phyloP scores from a whole-genome alignment of 805 yeast species.

The Tetrapisispora taiwanensis region DNA sequence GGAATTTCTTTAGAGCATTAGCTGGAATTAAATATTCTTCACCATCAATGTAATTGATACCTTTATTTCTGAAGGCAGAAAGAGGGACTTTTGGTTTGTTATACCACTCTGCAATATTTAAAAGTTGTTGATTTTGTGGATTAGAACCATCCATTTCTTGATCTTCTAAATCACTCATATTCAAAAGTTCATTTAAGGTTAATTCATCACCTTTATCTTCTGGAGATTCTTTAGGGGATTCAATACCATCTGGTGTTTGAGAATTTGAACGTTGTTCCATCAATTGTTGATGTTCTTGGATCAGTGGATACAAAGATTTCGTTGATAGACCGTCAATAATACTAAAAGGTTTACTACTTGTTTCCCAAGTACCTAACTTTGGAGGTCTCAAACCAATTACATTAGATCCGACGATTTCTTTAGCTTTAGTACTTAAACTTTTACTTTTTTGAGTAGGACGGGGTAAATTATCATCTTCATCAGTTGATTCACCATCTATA shows the following conservation, averaged over 20 bases:
- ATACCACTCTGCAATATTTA: slow-evolving; percentile 30
- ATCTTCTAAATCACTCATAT: slow-evolving; percentile 80
- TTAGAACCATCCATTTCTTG: slow-evolving; percentile 44
- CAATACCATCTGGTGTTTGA: slow-evolving; percentile 13
- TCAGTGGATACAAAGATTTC: slow-evolving; percentile 56
- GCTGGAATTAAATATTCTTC: slow-evolving; percentile 25
- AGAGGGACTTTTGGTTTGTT: slow-evolving; percentile 55
- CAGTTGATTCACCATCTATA: slow-evolving; percentile 84
- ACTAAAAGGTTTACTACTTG: slow-evolving; percentile 77
- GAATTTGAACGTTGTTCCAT: slow-evolving; percentile 17
- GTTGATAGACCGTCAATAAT: slow-evolving; percentile 92
- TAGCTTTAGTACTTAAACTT: slow-evolving; percentile 65
- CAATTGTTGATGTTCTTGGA: slow-evolving; percentile 25
- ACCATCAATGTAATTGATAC: slow-evolving; percentile 32
- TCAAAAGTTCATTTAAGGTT: slow-evolving; percentile 70
- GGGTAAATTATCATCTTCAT: slow-evolving; percentile 81
- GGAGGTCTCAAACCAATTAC: slow-evolving; percentile 86
- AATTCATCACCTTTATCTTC: slow-evolving; percentile 29
- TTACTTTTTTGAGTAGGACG: slow-evolving; percentile 46
- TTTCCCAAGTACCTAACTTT: slow-evolving; percentile 82
- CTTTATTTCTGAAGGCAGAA: slow-evolving; percentile 84
- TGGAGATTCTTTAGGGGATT: slow-evolving; percentile 4
- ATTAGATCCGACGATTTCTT: slow-evolving; percentile 83
- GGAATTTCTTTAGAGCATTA: slow-evolving; percentile 23
- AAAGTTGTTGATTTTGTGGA: slow-evolving; percentile 24